Evolutionary conservation across 257 asterid species (phyloP).

Genomic region (Penstemon barbatus): DNA sequence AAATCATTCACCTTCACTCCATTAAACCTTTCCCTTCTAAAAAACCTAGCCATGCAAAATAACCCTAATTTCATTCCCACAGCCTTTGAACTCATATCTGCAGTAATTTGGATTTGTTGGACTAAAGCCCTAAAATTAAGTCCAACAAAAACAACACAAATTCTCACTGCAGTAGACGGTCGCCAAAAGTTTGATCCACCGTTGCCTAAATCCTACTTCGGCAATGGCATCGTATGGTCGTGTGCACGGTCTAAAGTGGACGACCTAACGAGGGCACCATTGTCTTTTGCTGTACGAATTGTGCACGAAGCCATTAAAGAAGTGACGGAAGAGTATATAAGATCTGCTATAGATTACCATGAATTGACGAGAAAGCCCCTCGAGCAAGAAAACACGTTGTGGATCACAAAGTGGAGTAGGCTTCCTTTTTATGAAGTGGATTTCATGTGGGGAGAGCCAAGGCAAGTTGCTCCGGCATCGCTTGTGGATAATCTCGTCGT

Average conservation of each 20-base stretch:
- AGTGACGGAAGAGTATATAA: constrained; percentile 15
- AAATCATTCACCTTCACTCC: constrained; percentile 20
- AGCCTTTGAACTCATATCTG: constrained; percentile 12
- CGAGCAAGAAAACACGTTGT: constrained; percentile 7
- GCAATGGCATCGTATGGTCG: constrained; percentile 13
- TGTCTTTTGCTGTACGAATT: neutral
- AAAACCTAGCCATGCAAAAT: neutral
- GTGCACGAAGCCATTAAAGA: constrained; percentile 16
- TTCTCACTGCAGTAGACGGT: constrained; percentile 16
- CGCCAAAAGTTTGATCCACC: constrained; percentile 9
- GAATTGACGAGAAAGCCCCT: constrained; percentile 18
- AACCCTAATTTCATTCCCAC: constrained; percentile 2
- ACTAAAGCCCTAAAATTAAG: constrained; percentile 8
- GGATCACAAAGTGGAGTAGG: constrained; percentile 23
- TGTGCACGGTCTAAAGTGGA: neutral
- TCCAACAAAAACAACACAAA: constrained; percentile 12
- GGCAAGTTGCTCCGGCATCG: constrained; percentile 20
- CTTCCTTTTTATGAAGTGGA: constrained; percentile 23
- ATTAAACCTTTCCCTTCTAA: neutral
- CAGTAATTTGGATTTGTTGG: constrained; percentile 17
- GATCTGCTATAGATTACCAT: constrained; percentile 18
- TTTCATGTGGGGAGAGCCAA: constrained; percentile 22
- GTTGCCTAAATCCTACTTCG: constrained; percentile 6
- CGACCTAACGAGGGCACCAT: neutral
- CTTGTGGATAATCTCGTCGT: constrained; percentile 12